Evolutionary conservation across 176 grass and related monocot species (phyloP), one percentile per base, ranked within the genome.

Genomic region (Carex scoparia): DNA sequence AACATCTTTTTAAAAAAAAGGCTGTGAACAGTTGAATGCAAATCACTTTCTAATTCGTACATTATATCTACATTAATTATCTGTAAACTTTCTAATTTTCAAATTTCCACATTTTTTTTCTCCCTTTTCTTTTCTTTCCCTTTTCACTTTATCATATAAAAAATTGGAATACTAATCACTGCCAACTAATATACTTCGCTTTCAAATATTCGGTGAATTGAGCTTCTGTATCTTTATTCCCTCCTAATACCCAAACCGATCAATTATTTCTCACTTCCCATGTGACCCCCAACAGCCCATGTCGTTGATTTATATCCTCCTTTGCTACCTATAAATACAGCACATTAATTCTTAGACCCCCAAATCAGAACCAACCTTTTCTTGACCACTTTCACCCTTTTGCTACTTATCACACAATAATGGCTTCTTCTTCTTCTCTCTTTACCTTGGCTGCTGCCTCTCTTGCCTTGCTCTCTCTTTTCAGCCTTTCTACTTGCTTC

Each of bases 241-340:
- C 30, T 79, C 74, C 74, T 79, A 33, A 56, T 79, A 58, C 53
- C 74, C 16, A 37, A 78, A 79, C 74, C 37, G 28, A 79, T 79
- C 74, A 79, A 79, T 79, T 10, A 79, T 79, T 38, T 69, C 23
- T 3, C 81, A 67, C 13, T 69, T 63, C 81, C 81, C 81, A 83
- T 83, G 81, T 83, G 81, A 83, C 62, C n/a, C 81, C 63, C 81
- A 64, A 83, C 61, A 83, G 65, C 61, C 14, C 63, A 57, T 83
- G 59, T 83, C 65, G 46, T 31, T 56, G 40, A 32, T 76, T 76
- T 46, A 46, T 46, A 72, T 46, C 58, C 30, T 42, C 15, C 81
- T 55, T 69, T 83, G 59, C 4, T 53, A 30, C 42, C 81, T 83
- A 83, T 83, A 83, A 83, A 83, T 83, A 83, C 42, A 48, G 23